Evolutionary conservation across 495 filamentous ascomycete genomes (phyloP), one percentile per base, ranked within the genome.

Genomic region (Penicillium samsonianum): DNA sequence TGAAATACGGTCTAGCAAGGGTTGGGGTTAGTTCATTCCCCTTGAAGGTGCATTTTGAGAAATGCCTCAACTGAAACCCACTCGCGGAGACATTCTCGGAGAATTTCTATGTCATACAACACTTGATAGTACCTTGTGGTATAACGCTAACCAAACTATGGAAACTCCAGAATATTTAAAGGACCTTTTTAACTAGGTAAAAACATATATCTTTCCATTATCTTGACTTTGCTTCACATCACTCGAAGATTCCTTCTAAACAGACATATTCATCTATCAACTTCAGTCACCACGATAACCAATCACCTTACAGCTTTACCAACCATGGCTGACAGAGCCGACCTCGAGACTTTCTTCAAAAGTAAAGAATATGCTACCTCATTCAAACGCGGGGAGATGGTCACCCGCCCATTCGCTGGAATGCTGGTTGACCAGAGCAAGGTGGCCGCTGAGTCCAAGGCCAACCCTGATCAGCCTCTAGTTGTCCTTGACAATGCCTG

Each of bases 401-500:
- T 68, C 37, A 76, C 74, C 2, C 69, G 65, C 0, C 46, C 55
- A 11, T 77, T 73, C 17, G 73, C 65, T 8, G 30, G 57, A 23
- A 25, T 54, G 1, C 68, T 77, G 4, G 60, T 78, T 12, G 59
- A 66, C 4, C 67, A 75, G 50, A 71, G 65, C 45, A 66, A 67
- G 31, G 5, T 69, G 11, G 20, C 56, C 19, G 46, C 28, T 6
- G 41, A 70, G 7, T 55, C 65, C n/a, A 63, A 61, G 19, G 45
- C 58, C 19, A 53, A 52, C 17, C 62, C 53, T 10, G 43, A 63
- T 38, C 52, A 57, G 11, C 57, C 65, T n/a, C 59, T 71, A 1
- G 58, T 69, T 11, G 62, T 78, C 16, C 54, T 79, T 17, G 76
- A 79, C 38, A 72, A 73, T 55, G 75, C 71, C 5, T 79, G 74